A percentile compares a stretch with the other conserved stretches of the same genome.
phyloP scores from a whole-genome alignment of 75 land plant species.

The Isoetes taiwanensis region DNA sequence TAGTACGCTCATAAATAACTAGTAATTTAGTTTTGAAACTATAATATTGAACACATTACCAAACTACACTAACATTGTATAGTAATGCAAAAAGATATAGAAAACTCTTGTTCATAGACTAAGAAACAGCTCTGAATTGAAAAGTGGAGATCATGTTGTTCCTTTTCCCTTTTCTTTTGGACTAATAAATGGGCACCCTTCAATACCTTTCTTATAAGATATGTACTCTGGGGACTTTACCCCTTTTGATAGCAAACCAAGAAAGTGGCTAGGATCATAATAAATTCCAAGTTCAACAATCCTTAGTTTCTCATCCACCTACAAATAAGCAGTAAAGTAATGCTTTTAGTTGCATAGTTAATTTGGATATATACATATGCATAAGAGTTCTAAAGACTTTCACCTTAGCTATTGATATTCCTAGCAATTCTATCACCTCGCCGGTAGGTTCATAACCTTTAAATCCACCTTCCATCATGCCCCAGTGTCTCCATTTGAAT shows the following conservation, averaged over 20 bases:
- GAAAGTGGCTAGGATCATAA: slow-evolving; percentile 52
- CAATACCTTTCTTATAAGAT: slow-evolving; percentile 11
- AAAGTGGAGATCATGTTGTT: too few relatives aligned
- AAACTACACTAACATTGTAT: too few relatives aligned
- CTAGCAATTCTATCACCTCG: slow-evolving; percentile 47
- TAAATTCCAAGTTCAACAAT: slow-evolving; percentile 53
- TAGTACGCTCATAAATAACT: too few relatives aligned
- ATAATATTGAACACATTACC: too few relatives aligned
- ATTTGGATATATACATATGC: background rate
- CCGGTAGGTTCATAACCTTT: slow-evolving; percentile 67
- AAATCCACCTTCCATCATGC: slow-evolving; percentile 61
- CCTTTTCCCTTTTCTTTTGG: too few relatives aligned
- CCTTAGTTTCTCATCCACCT: slow-evolving; percentile 55
- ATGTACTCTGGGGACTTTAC: background rate
- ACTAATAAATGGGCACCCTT: slow-evolving; percentile 18
- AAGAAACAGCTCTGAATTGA: too few relatives aligned
- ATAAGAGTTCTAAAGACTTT: too few relatives aligned
- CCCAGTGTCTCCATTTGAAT: slow-evolving; percentile 90
- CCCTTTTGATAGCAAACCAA: slow-evolving; percentile 33
- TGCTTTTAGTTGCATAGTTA: background rate
- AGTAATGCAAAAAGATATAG: too few relatives aligned
- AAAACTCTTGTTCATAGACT: too few relatives aligned
- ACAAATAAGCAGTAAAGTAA: background rate
- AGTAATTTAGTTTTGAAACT: too few relatives aligned
- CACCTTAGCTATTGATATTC: slow-evolving; percentile 59